Conservation (phyloP, 2,329 filamentous ascomycete species). For the Nemania diffusa region DNA sequence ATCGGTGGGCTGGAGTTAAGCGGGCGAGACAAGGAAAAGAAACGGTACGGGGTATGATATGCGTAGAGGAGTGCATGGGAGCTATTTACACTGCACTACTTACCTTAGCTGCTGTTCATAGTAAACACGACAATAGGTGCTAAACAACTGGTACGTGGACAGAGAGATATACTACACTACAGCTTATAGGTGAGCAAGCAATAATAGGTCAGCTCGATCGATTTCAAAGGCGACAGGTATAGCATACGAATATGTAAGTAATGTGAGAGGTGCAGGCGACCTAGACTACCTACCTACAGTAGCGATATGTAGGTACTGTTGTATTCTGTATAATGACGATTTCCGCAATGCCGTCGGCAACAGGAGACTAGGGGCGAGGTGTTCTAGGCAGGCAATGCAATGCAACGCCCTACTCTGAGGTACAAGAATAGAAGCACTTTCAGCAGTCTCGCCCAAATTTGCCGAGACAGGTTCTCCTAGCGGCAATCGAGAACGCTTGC, state of each 20-base stretch:
- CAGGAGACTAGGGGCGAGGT: conserved; percentile 5
- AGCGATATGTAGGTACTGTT: not conserved
- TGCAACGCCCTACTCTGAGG: conserved; percentile 14
- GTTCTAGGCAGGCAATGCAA: conserved; percentile 36
- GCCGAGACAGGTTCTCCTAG: conserved; percentile 6
- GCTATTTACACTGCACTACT: not conserved
- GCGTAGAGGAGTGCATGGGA: not conserved
- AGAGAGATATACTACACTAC: too few relatives aligned
- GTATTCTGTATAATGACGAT: not conserved
- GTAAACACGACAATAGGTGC: not conserved
- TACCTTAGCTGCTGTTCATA: not conserved
- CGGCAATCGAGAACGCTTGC: conserved; percentile 25
- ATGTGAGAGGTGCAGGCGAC: too few relatives aligned
- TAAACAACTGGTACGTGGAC: not conserved
- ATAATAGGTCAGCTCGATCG: not conserved
- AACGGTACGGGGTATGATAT: not conserved
- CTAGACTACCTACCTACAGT: not conserved
- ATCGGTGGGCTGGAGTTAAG: not conserved
- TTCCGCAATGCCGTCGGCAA: conserved; percentile 31
- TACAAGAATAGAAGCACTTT: conserved; percentile 24
- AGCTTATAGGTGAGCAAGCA: too few relatives aligned
- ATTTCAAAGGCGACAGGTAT: not conserved
- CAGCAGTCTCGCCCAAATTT: not conserved
- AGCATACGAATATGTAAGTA: too few relatives aligned
- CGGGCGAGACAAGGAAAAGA: conserved; percentile 1